These are phyloP conservation scores for Stereocaulon alpinum DNA, from an alignment of 495 filamentous ascomycete genomes.

Conservation along the genomic window DNA sequence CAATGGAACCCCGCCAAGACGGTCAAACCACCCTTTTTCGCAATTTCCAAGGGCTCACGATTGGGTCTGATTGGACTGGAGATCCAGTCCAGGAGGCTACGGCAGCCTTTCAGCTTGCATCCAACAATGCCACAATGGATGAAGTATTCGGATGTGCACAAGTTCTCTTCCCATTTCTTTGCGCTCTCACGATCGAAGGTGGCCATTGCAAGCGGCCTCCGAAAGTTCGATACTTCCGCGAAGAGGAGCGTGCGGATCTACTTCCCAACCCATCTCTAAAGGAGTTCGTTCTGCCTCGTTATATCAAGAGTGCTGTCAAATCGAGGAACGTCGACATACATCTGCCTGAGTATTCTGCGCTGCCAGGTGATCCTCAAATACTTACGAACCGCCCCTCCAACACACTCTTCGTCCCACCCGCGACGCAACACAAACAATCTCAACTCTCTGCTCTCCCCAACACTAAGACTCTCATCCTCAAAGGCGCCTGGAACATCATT, in stretches of 20 bases:
- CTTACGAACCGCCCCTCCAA: not conserved
- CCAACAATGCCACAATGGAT: conserved; percentile 55
- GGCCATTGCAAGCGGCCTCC: conserved; percentile 65
- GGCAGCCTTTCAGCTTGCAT: conserved; percentile 38
- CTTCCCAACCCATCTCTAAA: not conserved
- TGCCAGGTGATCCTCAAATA: not conserved
- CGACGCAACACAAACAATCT: not conserved
- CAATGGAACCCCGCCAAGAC: not conserved
- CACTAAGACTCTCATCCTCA: conserved; percentile 54
- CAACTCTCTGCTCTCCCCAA: conserved; percentile 34
- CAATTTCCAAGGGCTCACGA: conserved; percentile 10
- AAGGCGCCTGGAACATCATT: conserved; percentile 68
- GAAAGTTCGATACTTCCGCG: conserved; percentile 47
- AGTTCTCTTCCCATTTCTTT: conserved; percentile 46
- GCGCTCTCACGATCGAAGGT: conserved; percentile 60
- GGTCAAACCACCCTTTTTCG: not conserved
- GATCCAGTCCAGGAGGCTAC: conserved; percentile 9
- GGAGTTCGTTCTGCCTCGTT: not conserved
- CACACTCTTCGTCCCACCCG: not conserved
- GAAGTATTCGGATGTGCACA: conserved; percentile 54
- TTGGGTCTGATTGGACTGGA: conserved; percentile 22
- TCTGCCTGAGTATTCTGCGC: not conserved
- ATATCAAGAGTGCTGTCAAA: not conserved
- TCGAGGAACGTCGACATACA: not conserved
- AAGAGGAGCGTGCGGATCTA: conserved; percentile 5